phyloP scores from a whole-genome alignment of 1,284 basidiomycete genomes.

The Cutaneotrichosporon sp. region DNA sequence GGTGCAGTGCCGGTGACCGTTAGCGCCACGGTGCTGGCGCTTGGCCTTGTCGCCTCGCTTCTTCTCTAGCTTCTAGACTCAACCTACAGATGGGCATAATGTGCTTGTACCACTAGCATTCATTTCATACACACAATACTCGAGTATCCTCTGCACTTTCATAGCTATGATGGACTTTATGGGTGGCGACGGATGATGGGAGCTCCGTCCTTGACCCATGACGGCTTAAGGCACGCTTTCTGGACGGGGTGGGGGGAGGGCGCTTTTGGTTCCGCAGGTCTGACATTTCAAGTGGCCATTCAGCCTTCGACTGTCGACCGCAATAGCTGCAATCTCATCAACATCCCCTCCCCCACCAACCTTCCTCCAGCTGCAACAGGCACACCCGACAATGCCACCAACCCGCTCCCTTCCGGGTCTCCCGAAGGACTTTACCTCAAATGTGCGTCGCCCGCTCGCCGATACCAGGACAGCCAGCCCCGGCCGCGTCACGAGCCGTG shows the following conservation, averaged over 20 bases:
- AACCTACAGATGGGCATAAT: neutral
- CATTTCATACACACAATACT: neutral
- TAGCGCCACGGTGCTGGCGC: neutral
- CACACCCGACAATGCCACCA: constrained; percentile 19
- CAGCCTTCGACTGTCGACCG: too few species aligned
- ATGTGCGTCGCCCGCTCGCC: too few species aligned
- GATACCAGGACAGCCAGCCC: too few species aligned
- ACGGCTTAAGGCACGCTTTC: too few species aligned
- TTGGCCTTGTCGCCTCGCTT: neutral
- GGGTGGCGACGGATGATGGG: neutral
- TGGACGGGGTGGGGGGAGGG: too few species aligned
- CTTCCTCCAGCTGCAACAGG: too few species aligned
- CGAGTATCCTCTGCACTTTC: neutral
- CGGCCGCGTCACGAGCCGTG: too few species aligned
- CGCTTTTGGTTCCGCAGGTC: neutral
- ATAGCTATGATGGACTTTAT: neutral
- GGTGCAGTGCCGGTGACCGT: neutral
- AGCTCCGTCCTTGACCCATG: too few species aligned
- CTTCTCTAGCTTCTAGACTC: neutral
- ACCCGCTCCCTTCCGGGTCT: constrained; percentile 42
- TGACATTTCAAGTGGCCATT: neutral
- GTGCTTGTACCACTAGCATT: neutral
- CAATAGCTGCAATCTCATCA: neutral
- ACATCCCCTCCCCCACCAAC: too few species aligned
- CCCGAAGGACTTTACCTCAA: constrained; percentile 41